Evolutionary conservation across 2,329 filamentous ascomycete species (phyloP).

Genomic region (Trichoderma breve): DNA sequence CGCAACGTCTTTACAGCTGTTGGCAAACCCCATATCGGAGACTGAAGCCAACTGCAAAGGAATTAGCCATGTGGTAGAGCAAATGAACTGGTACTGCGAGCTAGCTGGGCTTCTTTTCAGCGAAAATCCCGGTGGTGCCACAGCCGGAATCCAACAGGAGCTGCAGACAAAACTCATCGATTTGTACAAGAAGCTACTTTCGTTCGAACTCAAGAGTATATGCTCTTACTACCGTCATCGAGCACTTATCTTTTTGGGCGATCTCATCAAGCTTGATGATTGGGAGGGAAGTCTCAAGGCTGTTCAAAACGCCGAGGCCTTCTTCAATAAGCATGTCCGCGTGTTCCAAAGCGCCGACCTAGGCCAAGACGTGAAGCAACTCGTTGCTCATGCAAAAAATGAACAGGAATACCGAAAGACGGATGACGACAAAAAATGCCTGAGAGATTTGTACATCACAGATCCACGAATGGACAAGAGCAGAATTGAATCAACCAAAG

Average conservation of each 20-base stretch:
- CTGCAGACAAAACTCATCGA: constrained; percentile 25
- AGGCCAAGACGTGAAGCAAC: constrained; percentile 9
- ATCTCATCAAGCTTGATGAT: constrained; percentile 33
- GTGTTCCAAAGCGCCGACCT: constrained; percentile 15
- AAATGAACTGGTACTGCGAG: neutral
- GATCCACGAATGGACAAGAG: constrained; percentile 33
- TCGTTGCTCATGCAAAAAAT: constrained; percentile 13
- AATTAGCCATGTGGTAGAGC: neutral
- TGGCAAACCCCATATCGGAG: neutral
- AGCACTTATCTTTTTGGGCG: constrained; percentile 28
- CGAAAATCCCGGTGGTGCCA: neutral
- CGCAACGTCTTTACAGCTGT: neutral
- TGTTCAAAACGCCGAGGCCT: constrained; percentile 30
- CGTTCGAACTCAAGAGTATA: constrained; percentile 41
- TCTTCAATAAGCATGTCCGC: constrained; percentile 18
- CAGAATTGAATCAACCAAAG: constrained; percentile 36
- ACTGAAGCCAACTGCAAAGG: constrained; percentile 14
- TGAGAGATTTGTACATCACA: constrained; percentile 25
- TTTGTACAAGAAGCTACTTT: constrained; percentile 40
- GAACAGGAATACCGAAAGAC: constrained; percentile 8
- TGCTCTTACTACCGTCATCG: constrained; percentile 36
- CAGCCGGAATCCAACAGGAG: neutral
- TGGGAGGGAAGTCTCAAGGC: constrained; percentile 32
- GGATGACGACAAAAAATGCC: constrained; percentile 21
- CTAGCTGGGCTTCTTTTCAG: constrained; percentile 18